Conservation (phyloP, 2,329 filamentous ascomycete species). For the Xylariaceae sp. region DNA sequence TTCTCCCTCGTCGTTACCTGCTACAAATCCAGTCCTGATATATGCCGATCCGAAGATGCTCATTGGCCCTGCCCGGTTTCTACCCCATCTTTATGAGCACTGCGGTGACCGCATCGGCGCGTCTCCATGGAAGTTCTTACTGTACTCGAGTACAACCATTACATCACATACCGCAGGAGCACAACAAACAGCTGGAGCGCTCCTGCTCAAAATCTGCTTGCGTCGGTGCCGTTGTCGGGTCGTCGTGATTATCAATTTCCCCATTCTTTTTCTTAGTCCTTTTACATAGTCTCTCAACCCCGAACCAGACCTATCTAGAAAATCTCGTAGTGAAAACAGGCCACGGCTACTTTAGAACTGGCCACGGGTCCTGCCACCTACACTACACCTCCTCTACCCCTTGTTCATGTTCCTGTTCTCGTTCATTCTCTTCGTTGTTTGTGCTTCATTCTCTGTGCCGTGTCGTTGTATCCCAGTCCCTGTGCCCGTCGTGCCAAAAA, state of each 20-base stretch:
- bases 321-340: background rate
- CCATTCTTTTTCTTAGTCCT: no score
- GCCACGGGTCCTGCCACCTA: conserved; percentile 4
- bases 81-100: background rate
- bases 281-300: background rate
- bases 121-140: no score
- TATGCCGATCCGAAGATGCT: background rate
- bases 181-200: no score
- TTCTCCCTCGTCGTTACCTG: background rate
- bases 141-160: no score
- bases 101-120: no score
- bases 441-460: background rate
- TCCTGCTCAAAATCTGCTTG: no score
- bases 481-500: conserved; percentile 7
- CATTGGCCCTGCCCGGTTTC: background rate
- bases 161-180: no score
- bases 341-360: background rate
- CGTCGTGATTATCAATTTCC: no score
- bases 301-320: background rate
- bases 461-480: background rate
- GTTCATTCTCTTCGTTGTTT: background rate
- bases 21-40: background rate
- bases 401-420: background rate
- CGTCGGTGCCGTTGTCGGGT: no score
- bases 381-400: background rate